Evolutionary conservation across 164 flowering plant genomes (phyloP).

Genomic region (Akebia trifoliata): DNA sequence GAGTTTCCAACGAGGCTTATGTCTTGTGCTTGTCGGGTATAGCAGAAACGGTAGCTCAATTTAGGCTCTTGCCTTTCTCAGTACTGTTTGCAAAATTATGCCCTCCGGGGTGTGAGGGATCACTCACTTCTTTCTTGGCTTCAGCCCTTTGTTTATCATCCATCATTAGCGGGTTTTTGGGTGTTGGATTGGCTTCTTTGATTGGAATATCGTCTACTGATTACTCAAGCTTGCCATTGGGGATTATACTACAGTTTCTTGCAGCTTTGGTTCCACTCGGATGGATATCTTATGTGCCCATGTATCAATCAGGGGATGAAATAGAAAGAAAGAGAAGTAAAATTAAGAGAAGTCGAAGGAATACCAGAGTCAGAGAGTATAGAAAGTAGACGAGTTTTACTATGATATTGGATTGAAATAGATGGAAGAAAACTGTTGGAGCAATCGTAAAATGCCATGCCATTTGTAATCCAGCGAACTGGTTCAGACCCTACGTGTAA

Average conservation of each 20-base stretch:
- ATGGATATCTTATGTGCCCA: constrained; percentile 56
- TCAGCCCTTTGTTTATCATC: constrained; percentile 68
- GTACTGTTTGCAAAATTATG: constrained; percentile 67
- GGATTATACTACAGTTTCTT: constrained; percentile 60
- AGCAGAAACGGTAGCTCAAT: constrained; percentile 71
- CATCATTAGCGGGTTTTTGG: constrained; percentile 64
- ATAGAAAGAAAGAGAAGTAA: constrained; percentile 38
- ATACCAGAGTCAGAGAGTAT: constrained; percentile 18
- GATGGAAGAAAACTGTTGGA: too few relatives aligned
- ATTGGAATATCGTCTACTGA: constrained; percentile 58
- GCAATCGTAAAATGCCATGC: too few relatives aligned
- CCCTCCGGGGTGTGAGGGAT: constrained; percentile 81
- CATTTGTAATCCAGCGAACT: too few relatives aligned
- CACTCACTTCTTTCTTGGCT: constrained; percentile 73
- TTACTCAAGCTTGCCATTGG: constrained; percentile 58
- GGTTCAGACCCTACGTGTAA: too few relatives aligned
- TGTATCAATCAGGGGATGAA: constrained; percentile 21
- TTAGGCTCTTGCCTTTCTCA: constrained; percentile 75
- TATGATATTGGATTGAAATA: constrained; percentile 8
- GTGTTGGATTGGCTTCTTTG: constrained; percentile 63
- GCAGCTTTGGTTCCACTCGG: constrained; percentile 65
- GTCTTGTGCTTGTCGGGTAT: constrained; percentile 69
- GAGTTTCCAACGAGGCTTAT: constrained; percentile 66
- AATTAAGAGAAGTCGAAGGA: constrained; percentile 46
- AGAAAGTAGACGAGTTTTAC: constrained; percentile 6